phyloP scores from a whole-genome alignment of 2,329 filamentous ascomycete genomes.

The Nemania sp. region DNA sequence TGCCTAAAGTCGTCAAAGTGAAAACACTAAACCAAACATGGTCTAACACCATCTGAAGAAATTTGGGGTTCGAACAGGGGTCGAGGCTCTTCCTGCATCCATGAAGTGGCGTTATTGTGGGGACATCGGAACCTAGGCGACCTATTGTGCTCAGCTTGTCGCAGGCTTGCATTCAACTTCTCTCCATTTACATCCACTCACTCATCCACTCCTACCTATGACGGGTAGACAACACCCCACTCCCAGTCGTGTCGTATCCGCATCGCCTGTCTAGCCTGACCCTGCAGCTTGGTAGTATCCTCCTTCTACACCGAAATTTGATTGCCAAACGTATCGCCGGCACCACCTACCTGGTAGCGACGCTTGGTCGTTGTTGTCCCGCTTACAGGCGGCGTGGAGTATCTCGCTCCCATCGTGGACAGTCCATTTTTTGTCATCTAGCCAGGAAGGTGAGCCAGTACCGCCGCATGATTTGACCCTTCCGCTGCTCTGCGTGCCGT shows the following conservation, averaged over 20 bases:
- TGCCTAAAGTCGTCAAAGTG: too few relatives aligned
- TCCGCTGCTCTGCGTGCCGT: slow-evolving; percentile 19
- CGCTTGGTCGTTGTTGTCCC: neutral
- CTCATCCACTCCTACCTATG: neutral
- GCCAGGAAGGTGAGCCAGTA: slow-evolving; percentile 40
- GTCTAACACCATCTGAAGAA: neutral
- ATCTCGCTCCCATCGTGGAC: slow-evolving; percentile 14
- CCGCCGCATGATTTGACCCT: slow-evolving; percentile 31
- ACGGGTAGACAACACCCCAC: neutral
- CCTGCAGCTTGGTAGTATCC: slow-evolving; percentile 5
- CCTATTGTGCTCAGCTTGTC: too few relatives aligned
- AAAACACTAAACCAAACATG: too few relatives aligned
- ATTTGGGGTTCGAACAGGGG: neutral
- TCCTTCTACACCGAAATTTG: neutral
- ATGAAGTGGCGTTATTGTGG: neutral
- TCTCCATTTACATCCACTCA: too few relatives aligned
- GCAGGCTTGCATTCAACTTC: too few relatives aligned
- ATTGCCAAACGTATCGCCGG: neutral
- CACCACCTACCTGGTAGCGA: neutral
- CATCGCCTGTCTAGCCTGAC: slow-evolving; percentile 1
- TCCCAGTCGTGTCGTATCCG: neutral
- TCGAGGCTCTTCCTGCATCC: too few relatives aligned
- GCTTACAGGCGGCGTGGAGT: slow-evolving; percentile 5
- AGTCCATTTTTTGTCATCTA: neutral
- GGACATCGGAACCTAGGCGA: too few relatives aligned